A percentile compares a stretch with the other conserved stretches of the same genome.
These are phyloP conservation scores for Trichoderma asperelloides DNA, from an alignment of 495 filamentous ascomycete species.

Conservation along the genomic window DNA sequence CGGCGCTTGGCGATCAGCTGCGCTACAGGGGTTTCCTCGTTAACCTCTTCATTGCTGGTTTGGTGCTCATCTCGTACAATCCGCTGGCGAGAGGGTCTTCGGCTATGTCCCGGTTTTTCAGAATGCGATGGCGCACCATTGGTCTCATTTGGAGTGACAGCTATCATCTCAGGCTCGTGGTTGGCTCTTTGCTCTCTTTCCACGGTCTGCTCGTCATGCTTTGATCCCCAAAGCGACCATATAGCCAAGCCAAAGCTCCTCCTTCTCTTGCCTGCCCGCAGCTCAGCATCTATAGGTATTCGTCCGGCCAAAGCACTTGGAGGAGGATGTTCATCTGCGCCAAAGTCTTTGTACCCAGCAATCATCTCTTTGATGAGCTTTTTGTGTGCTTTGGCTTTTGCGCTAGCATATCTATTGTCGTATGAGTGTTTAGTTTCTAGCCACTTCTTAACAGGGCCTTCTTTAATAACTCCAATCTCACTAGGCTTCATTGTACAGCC, in stretches of 20 bases:
- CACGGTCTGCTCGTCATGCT: slow-evolving; percentile 71
- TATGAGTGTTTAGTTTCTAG: slow-evolving; percentile 58
- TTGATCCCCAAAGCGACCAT: slow-evolving; percentile 80
- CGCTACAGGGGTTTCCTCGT: slow-evolving; percentile 25
- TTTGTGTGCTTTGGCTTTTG: slow-evolving; percentile 60
- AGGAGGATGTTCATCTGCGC: slow-evolving; percentile 65
- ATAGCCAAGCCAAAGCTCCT: slow-evolving; percentile 68
- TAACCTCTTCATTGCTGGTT: slow-evolving; percentile 17
- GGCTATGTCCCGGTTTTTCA: slow-evolving; percentile 20
- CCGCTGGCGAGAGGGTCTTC: slow-evolving; percentile 23
- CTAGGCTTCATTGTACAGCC: slow-evolving; percentile 52
- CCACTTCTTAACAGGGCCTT: slow-evolving; percentile 75
- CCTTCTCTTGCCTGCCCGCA: slow-evolving; percentile 37
- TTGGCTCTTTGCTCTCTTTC: slow-evolving; percentile 36
- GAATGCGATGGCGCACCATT: slow-evolving; percentile 29
- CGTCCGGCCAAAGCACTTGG: slow-evolving; percentile 74
- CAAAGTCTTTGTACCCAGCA: slow-evolving; percentile 58
- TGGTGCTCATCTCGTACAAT: slow-evolving; percentile 35
- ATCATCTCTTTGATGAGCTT: slow-evolving; percentile 60
- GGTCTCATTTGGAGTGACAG: slow-evolving; percentile 23
- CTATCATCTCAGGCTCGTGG: slow-evolving; percentile 17
- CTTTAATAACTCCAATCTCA: slow-evolving; percentile 69
- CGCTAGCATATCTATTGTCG: slow-evolving; percentile 58
- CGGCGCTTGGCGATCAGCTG: slow-evolving; percentile 19
- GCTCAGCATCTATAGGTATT: slow-evolving; percentile 40